Base-by-base conservation (phyloP, 352 stramenopile genomes). In the Pythium graminicola region DNA sequence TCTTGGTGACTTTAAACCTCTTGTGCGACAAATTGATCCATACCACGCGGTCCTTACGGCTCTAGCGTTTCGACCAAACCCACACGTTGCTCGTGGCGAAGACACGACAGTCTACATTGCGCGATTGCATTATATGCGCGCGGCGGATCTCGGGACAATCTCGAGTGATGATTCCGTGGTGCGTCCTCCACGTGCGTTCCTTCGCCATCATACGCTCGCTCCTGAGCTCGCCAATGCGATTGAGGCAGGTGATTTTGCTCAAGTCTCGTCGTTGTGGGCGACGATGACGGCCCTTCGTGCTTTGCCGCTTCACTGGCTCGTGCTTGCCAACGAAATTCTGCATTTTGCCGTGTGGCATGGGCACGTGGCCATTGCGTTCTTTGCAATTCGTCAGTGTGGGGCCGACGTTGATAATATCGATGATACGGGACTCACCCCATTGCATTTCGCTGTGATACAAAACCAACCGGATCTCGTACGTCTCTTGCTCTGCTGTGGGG, bases 391-490 rank as follows among this genome's bases (percentile, higher is more conserved):
- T 31, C 65, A 67, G 24, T 80, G 68, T 39, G 68, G 71, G 28
- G 83, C 81, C 5, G 67, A 91, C 39, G 67, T 87, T 14, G 79
- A 94, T 61, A 85, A 81, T 54, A 45, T 55, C 2, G 81, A 94
- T 46, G 83, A 92, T 40, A 70, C 65, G 6, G 64, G 60, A 5
- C 64, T 94, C 28, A 89, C 70, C 3, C 83, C 83, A 16, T 55
- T 94, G 24, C 83, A 94, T 60, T 89, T 91, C 54, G 75, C 67
- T 26, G 76, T 86, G 20, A 70, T 91, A 27, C 76, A 72, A 9
- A 91, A 94, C 44, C 71, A 91, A 22, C 81, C 81, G 1, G 80
- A 94, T 39, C 58, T 86, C 47, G 64, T 86, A 20, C 83, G 83
- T 13, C 36, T 91, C 19, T 58, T 94, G 19, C 68, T 91, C 24